Evolutionary conservation across 345 rosid genomes (phyloP).

Genomic region (Pistacia vera): DNA sequence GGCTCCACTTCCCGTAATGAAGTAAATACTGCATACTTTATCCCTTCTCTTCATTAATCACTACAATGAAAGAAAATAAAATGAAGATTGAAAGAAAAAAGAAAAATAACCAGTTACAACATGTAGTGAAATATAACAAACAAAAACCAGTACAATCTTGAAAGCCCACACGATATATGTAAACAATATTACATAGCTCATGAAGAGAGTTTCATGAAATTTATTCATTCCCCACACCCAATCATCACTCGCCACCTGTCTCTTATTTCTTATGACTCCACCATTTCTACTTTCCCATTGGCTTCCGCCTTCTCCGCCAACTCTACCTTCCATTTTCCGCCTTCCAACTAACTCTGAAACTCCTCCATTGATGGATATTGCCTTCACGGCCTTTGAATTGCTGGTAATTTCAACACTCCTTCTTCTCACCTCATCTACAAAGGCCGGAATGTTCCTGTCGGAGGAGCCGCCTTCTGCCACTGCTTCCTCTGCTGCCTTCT

Average conservation of each 20-base stretch:
- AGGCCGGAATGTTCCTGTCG: slow-evolving; percentile 55
- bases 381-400: not conserved
- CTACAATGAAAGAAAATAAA: too few species aligned
- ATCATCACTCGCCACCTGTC: not conserved
- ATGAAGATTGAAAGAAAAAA: not conserved
- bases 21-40: too few species aligned
- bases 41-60: too few species aligned
- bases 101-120: not conserved
- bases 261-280: not conserved
- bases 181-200: not conserved
- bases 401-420: slow-evolving; percentile 5
- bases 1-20: too few species aligned
- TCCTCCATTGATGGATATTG: not conserved
- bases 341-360: slow-evolving; percentile 6
- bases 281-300: slow-evolving; percentile 13
- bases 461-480: slow-evolving; percentile 84
- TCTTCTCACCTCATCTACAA: slow-evolving; percentile 58
- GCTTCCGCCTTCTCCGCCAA: not conserved
- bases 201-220: not conserved
- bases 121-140: too few species aligned
- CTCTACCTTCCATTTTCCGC: not conserved
- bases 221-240: not conserved
- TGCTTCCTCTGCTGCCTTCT: slow-evolving; percentile 67
- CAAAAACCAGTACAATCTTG: not conserved
- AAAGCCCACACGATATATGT: not conserved